Evolutionary conservation across 176 grass and related monocot species (phyloP), one percentile per base, ranked within the genome.

Genomic region (Leersia perrieri): DNA sequence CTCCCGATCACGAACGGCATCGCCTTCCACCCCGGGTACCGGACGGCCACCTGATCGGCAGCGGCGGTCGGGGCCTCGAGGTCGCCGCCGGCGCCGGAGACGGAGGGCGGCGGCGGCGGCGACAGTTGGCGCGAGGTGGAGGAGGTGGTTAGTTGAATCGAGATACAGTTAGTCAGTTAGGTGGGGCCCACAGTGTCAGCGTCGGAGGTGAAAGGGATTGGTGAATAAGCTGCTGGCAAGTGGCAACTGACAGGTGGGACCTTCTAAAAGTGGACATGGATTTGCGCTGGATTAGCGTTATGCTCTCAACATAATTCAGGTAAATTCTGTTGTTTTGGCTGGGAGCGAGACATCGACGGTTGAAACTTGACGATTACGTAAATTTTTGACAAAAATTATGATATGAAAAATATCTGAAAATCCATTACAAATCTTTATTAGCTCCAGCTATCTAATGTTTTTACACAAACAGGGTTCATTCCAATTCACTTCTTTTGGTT

Each of bases 1-100:
- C 93, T 97, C 14, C 93, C 88, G 38, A 92, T 90, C 45, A 96
- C 40, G 81, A 72, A 92, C 9, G 93, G 90, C 90, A 96, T 96
- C 31, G 76, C 36, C 78, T 88, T 90, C 90, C 90, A 92, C 15
- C 93, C 87, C 8, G 66, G 76, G 85, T 92, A 90, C 62, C 63
- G 74, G 67, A 85, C 44, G 35, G n/a, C n/a, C n/a, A n/a, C n/a
- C n/a, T n/a, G n/a, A n/a, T n/a, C n/a, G 45, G 47, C 7, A 9
- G 74, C 69, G 70, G 33, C 16, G 8, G 2, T 7, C n/a, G 27
- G 27, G 42, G 27, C 47, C 35, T 73, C 74, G 3, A 72, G 3
- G 51, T 76, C 33, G 5, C 7, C 33, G 33, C 64, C 77, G 65
- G 66, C 63, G 72, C 53, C 55, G 66, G 51, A 49, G 16, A 8